Evolutionary conservation across 139 green algal species (phyloP), one percentile per base, ranked within the genome.

Genomic region (Coelastrella sp.): DNA sequence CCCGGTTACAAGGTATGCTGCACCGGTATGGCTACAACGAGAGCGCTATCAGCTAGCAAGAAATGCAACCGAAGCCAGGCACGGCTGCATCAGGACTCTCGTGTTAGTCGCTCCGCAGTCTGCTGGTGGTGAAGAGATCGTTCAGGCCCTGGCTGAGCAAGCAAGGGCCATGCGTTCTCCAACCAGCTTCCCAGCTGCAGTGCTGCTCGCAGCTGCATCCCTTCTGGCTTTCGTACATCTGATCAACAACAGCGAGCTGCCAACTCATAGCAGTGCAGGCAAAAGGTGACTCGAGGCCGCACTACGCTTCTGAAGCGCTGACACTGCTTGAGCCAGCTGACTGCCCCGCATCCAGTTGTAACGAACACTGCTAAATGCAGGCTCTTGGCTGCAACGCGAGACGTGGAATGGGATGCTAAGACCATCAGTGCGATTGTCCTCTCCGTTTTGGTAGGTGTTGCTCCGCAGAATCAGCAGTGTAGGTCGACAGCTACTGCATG

Each of bases 401-500:
- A 65, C 8, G 74, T 56, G 32, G 19, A 47, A 17, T 59, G 23
- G 23, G 10, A 80, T 58, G 57, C 58, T n/a, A 75, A 60, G 57
- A 74, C 57, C 59, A 75, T 86, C 14, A 32, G 57, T 56, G 80
- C 19, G 22, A 54, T 86, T 56, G 32, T 86, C n/a, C n/a, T 86
- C 59, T 86, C 80, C 23, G 80, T 86, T 6, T 22, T 86, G 80
- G 80, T 86, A 32, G n/a, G 80, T 58, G 3, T 11, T 7, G 4
- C 64, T 47, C 14, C 17, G 73, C 19, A 32, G 73, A 11, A 78
- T 17, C 19, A 32, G 73, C n/a, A 11, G 19, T 47, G 32, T 47
- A 47, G 32, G 32, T 47, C 32, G 32, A 47, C 32, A 47, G 32
- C 32, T 47, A 47, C 32, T 47, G 32, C 32, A 47, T 47, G 32